A percentile compares a stretch with the other conserved stretches of the same genome.
Evolutionary conservation across 768 basidiomycete genomes (phyloP).

Genomic region (Neoboletus subvelutipes): DNA sequence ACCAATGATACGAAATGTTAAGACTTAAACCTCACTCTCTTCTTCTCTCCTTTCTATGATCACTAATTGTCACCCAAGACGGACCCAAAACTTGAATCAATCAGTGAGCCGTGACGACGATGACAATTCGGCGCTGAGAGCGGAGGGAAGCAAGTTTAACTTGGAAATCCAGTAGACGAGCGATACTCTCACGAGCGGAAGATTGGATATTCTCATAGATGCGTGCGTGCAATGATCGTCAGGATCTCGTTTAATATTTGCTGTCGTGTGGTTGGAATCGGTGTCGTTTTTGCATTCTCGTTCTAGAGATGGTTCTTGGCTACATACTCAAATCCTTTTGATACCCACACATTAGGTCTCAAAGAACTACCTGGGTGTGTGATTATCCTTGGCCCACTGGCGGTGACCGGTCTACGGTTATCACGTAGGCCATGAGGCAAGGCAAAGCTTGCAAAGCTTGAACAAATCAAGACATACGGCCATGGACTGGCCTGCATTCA

Average conservation of each 20-base stretch:
- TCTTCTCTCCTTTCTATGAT: background rate
- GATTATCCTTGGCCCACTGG: background rate
- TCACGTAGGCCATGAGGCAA: no score
- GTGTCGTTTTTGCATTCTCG: no score
- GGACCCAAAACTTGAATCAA: background rate
- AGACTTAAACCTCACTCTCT: background rate
- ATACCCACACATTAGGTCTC: background rate
- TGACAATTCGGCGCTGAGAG: background rate
- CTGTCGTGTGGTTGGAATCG: background rate
- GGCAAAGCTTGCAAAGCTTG: no score
- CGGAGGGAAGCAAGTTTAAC: background rate
- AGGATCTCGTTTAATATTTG: no score
- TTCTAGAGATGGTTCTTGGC: background rate
- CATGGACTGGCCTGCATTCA: no score
- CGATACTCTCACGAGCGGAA: background rate
- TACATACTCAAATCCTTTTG: background rate
- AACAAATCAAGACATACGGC: no score
- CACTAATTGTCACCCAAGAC: background rate
- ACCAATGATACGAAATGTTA: no score
- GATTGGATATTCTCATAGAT: no score
- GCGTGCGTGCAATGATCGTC: no score
- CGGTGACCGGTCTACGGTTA: background rate
- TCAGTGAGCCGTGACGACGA: background rate
- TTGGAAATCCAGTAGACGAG: background rate
- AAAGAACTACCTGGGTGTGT: background rate